Conservation (phyloP, 306 rosid genomes). For the Rosa lucieae region DNA sequence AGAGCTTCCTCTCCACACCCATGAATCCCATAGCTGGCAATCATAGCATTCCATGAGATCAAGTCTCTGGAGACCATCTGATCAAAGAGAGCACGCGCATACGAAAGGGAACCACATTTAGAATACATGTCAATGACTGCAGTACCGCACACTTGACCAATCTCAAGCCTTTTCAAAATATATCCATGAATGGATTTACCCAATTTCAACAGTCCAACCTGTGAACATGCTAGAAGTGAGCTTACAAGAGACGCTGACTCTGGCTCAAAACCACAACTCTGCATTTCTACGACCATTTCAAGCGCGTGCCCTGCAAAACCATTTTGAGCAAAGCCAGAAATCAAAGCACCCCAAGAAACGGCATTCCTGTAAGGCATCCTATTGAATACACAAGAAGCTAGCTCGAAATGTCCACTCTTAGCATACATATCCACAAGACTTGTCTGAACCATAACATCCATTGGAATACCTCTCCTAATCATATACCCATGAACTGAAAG, state of each 20-base stretch:
- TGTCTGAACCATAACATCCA: conserved; percentile 45
- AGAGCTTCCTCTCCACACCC: conserved; percentile 48
- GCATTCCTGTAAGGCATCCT: conserved; percentile 36
- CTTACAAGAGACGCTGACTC: conserved; percentile 34
- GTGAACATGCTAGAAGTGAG: conserved; percentile 45
- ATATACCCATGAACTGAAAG: conserved; percentile 37
- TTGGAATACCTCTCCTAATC: conserved; percentile 31
- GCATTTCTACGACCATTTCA: conserved; percentile 38
- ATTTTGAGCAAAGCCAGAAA: conserved; percentile 49
- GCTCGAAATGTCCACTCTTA: conserved; percentile 33
- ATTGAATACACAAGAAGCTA: conserved; percentile 34
- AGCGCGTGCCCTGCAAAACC: conserved; percentile 40
- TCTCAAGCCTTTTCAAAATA: conserved; percentile 30
- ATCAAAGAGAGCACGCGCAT: conserved; percentile 38
- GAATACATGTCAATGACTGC: conserved; percentile 50
- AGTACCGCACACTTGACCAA: conserved; percentile 38
- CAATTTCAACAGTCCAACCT: conserved; percentile 37
- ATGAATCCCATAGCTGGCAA: conserved; percentile 43
- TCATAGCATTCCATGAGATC: conserved; percentile 51
- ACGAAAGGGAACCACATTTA: conserved; percentile 44
- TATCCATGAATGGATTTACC: conserved; percentile 48
- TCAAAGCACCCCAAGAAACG: conserved; percentile 48
- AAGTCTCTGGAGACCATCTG: conserved; percentile 32
- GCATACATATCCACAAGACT: conserved; percentile 47
- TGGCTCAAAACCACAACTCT: conserved; percentile 34